A percentile compares a stretch with the other conserved stretches of the same genome.
Evolutionary conservation across 257 asterid genomes (phyloP).

Genomic region (Petunia secreta): DNA sequence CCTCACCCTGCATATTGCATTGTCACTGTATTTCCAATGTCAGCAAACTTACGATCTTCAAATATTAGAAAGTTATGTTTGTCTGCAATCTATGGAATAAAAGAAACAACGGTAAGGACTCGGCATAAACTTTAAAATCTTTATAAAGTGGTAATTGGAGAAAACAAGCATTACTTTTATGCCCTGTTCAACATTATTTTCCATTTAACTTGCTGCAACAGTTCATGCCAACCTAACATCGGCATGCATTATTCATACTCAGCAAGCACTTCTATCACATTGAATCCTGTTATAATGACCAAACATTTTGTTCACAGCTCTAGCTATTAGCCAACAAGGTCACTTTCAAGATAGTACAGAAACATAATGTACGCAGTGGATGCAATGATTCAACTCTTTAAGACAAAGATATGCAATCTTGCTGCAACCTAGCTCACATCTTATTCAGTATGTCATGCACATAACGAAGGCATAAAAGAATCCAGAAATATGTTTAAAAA

Average conservation of each 20-base stretch:
- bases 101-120: slow-evolving; percentile 25
- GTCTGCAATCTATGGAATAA: slow-evolving; percentile 72
- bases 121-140: neutral
- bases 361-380: neutral
- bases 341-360: neutral
- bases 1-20: slow-evolving; percentile 97
- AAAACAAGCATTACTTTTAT: neutral
- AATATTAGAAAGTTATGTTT: slow-evolving; percentile 86
- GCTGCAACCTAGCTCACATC: neutral
- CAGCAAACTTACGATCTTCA: slow-evolving; percentile 97
- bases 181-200: neutral
- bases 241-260: neutral
- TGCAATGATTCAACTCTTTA: neutral
- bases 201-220: neutral
- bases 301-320: neutral
- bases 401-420: neutral
- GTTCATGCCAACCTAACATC: neutral
- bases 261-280: neutral
- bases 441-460: neutral
- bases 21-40: slow-evolving; percentile 96
- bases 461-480: neutral
- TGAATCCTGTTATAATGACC: neutral
- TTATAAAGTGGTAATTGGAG: neutral
- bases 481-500: neutral
- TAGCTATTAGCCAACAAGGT: neutral